Evolutionary conservation across 306 rosid species (phyloP), one percentile per base, ranked within the genome.

Genomic region (Alnus rubra): DNA sequence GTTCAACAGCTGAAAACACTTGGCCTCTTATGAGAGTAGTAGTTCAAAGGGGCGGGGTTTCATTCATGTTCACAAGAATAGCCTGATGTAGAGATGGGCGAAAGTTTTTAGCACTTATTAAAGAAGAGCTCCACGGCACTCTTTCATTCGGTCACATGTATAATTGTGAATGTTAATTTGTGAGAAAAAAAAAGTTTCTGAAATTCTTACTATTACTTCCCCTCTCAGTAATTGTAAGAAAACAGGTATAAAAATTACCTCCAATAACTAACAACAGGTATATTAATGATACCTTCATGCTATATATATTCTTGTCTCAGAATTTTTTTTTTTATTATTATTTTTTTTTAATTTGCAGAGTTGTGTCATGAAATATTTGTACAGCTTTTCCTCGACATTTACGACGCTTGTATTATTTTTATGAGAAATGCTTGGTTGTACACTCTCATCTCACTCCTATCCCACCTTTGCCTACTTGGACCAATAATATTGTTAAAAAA

Each of bases 1-100:
- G 82, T 92, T 83, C 98, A 95, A 81, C 98, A 95, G 84, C 90
- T 95, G 81, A 92, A 92, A 85, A 77, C 92, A 42, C 92, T 95
- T 63, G 98, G 98, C 78, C 97, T 95, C 74, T 81, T 95, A 55
- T 95, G 87, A 88, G 28, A 23, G 28, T 23, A 23, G 28, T 23
- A 23, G 18, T 31, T 69, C 72, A 50, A 74, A 79, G 79, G 79
- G 69, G 79, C 73, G 78, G 78, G 64, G 79, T 72, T 81, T 77
- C 62, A 56, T 81, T 75, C 55, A 53, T 73, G 53, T 73, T 74
- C 80, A 76, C 70, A 64, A 85, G 74, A 86, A 83, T 78, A 74
- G 82, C 72, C 30, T 49, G 71, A 69, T 68, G 54, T 73, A 75
- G 76, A 79, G 54, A 72, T 70, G 75, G 83, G 74, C 62, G 67